Base-by-base conservation (phyloP, 768 basidiomycete genomes). In the Serendipita vermifera region DNA sequence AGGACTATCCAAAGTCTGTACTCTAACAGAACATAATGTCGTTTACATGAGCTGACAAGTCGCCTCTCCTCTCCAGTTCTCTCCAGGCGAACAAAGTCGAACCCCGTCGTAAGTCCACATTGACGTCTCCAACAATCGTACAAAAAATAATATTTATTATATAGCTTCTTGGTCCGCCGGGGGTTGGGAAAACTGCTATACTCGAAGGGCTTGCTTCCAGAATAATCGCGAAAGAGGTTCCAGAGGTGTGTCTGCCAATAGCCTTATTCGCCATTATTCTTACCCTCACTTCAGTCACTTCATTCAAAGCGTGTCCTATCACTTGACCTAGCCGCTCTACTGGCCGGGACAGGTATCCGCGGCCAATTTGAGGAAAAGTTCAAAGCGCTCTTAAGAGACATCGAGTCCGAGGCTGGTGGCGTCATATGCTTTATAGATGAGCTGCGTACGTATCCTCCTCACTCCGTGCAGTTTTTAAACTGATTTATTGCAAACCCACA, bases 401-500 rank as follows among this genome's bases (percentile, higher is more conserved):
- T 96, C 57, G 89, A 92, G 65, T 86, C 82, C 11, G 85, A 89
- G 72, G 63, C 64, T 38, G 61, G 60, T 22, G 57, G 51, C 39
- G 82, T 90, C 5, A 93, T 93, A 33, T 90, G 87, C 64, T 94
- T 94, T 69, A 92, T 94, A 55, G 91, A 93, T 62, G 90, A 94
- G 79, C 82, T 94, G 54, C 91, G 85, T 87, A 63, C 70, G 86
- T n/a, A 3, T 5, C 51, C 38, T 51, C 9, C 15, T 41, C 33
- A 2, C 9, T 14, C 29, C 11, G n/a, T 31, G 3, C 7, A 11
- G 24, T 58, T 24, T 22, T 20, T 13, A 51, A 11, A 24, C 17
- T 32, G 1, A 13, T 33, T 9, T 20, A 43, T 29, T 32, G 33
- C 33, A 5, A 15, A 24, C 9, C 26, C 17, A 3, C 56, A 85